Base-by-base conservation (phyloP, 164 flowering plant species). In the Brasenia schreberi region DNA sequence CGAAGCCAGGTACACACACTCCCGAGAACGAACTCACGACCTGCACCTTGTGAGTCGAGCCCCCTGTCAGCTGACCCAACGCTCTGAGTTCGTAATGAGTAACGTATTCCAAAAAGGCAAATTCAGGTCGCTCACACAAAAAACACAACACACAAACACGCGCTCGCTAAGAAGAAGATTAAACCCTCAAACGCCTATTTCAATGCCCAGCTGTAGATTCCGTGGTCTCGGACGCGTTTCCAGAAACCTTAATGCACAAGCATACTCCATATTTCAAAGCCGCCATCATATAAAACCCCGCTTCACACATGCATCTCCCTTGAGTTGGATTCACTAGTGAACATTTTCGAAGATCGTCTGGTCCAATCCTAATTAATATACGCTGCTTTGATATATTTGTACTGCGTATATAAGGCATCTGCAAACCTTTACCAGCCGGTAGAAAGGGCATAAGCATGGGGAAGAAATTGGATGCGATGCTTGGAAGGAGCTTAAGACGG, bases 401-500 rank as follows among this genome's bases (percentile, higher is more conserved):
- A 33, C 3, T 33, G 39, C 39, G 39, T 33, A 33, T 33, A 33
- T 33, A 1, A 33, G 39, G 39, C 39, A 33, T 49, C 56, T 49
- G 53, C 7, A 45, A 12, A 7, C 14, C 53, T 49, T 6, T 14
- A 49, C 7, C 14, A 1, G 16, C 16, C 0, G 56, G 16, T 3
- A 14, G 16, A 9, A 49, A 49, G 56, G 16, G 56, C 56, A 16
- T 33, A 43, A 66, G 64, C 42, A 82, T 86, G 86, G 87, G 89
- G 2, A 79, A 66, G 69, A 84, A 71, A 56, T 71, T 83, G 43
- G 88, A 82, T 63, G 79, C 79, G 61, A 67, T 90, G 64, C 72
- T 87, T 5, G 76, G 94, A 53, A 85, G 83, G 73, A 66, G 63
- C 65, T 85, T 78, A 84, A 79, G 68, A 64, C 82, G 42, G 19